Percentiles rank a stretch among this genome's conserved stretches.
phyloP scores from a whole-genome alignment of 23 red algal species.

The Gracilaria gracilis region DNA sequence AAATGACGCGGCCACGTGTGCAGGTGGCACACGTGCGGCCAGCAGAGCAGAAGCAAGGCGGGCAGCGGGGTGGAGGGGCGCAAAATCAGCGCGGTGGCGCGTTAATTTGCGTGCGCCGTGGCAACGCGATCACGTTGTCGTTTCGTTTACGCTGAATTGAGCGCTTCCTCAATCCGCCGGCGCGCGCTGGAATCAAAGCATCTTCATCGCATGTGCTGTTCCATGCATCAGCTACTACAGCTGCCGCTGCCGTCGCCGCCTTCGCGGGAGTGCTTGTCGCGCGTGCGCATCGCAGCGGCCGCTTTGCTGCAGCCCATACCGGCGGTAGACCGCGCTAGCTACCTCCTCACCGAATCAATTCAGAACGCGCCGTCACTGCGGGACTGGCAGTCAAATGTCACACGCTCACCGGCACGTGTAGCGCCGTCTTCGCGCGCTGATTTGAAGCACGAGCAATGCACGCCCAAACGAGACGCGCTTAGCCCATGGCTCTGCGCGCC shows the following conservation, averaged over 20 bases:
- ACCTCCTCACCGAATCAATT: too few relatives aligned
- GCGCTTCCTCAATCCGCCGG: not conserved
- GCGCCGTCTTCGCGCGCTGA: not conserved
- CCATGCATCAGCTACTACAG: not conserved
- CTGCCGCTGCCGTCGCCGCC: not conserved
- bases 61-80: not conserved
- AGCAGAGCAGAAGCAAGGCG: not conserved
- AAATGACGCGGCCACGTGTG: not conserved
- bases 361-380: too few relatives aligned
- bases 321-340: too few relatives aligned
- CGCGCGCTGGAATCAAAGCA: too few relatives aligned
- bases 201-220: not conserved
- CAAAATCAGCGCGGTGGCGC: not conserved
- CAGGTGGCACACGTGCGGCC: not conserved
- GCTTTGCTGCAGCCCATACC: too few relatives aligned
- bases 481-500: not conserved
- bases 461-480: not conserved
- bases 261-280: too few relatives aligned
- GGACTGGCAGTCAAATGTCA: too few relatives aligned
- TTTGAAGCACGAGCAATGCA: too few relatives aligned
- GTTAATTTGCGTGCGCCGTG: conserved; percentile 15
- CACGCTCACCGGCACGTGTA: conserved; percentile 12
- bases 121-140: not conserved
- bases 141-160: not conserved
- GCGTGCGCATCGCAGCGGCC: too few relatives aligned